These are phyloP conservation scores for Leccinum uliginosum DNA, from an alignment of 768 basidiomycete genomes.

Conservation along the genomic window DNA sequence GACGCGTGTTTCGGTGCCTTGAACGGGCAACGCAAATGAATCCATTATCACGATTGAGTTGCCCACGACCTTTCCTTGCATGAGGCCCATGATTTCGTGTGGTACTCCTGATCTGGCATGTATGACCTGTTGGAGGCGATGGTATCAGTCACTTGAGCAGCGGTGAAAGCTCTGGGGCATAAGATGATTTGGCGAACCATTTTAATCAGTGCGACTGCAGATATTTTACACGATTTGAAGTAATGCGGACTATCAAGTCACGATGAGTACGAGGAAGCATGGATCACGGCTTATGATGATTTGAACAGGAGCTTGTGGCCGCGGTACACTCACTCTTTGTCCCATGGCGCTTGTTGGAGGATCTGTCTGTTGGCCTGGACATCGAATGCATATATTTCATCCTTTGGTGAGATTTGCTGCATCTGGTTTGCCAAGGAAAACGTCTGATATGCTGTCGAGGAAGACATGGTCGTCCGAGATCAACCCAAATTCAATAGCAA, in stretches of 20 bases:
- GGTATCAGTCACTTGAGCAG: background rate
- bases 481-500: background rate
- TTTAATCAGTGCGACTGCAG: slow-evolving; percentile 92
- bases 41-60: slow-evolving; percentile 86
- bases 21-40: slow-evolving; percentile 94
- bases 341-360: slow-evolving; percentile 75
- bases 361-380: slow-evolving; percentile 61
- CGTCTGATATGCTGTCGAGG: slow-evolving; percentile 63
- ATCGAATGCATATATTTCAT: slow-evolving; percentile 78
- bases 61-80: slow-evolving; percentile 92
- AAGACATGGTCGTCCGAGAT: slow-evolving; percentile 26
- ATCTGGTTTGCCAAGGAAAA: slow-evolving; percentile 74
- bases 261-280: background rate
- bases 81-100: slow-evolving; percentile 99
- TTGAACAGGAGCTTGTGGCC: slow-evolving; percentile 1
- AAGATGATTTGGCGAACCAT: slow-evolving; percentile 51
- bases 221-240: slow-evolving; percentile 91
- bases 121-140: slow-evolving; percentile 64
- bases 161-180: background rate
- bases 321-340: slow-evolving; percentile 61
- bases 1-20: slow-evolving; percentile 97
- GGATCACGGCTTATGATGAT: background rate
- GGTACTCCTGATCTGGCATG: slow-evolving; percentile 96
- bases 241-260: slow-evolving; percentile 56
- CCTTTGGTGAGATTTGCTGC: slow-evolving; percentile 64